Conservation (phyloP, 2,329 filamentous ascomycete genomes). For the Fusarium duplospermum region DNA sequence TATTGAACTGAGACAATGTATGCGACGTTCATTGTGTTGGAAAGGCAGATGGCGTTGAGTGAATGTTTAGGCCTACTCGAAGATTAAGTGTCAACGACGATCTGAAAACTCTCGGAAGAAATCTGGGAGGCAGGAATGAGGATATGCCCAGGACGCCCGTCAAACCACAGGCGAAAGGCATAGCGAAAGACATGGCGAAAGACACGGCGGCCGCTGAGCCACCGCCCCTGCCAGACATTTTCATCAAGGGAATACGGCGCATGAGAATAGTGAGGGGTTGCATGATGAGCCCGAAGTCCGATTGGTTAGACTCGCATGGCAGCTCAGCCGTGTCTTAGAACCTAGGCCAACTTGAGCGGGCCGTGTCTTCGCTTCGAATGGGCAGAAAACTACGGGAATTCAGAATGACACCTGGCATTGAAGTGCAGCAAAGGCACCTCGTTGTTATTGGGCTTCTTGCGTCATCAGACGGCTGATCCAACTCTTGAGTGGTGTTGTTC, state of each 20-base stretch:
- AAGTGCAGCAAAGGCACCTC: background rate
- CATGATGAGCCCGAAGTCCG: background rate
- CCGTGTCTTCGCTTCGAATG: background rate
- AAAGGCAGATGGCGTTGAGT: background rate
- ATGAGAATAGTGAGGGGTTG: background rate
- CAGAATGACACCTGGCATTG: background rate
- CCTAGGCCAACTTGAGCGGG: background rate
- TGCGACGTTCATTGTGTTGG: background rate
- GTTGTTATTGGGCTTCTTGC: background rate
- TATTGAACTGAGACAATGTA: background rate
- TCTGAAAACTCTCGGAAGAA: background rate
- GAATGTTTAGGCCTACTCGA: background rate
- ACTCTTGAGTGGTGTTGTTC: background rate
- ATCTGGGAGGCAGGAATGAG: background rate
- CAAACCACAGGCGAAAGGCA: background rate
- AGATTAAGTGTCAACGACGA: background rate
- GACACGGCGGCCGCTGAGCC: background rate
- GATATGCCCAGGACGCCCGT: background rate
- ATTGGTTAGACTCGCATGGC: background rate
- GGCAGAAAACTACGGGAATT: background rate
- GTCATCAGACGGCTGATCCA: background rate
- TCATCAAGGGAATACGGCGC: background rate
- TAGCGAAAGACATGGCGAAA: background rate
- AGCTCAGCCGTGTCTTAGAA: background rate
- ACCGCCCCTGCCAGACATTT: background rate